These are phyloP conservation scores for Filobasidium floriforme DNA, from an alignment of 768 basidiomycete genomes.

Conservation along the genomic window DNA sequence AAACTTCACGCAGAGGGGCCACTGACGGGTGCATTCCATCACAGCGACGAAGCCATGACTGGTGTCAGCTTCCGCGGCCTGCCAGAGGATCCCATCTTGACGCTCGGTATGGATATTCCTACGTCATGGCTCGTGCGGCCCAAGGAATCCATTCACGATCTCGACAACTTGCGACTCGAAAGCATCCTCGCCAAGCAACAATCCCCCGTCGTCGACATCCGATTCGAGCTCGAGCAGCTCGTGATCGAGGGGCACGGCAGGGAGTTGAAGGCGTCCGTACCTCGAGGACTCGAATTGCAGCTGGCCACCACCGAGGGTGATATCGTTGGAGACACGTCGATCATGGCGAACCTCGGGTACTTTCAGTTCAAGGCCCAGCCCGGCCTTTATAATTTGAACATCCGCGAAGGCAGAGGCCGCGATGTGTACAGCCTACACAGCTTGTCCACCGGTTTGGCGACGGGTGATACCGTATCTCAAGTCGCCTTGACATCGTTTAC, in stretches of 20 bases:
- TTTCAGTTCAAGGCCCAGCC: constrained; percentile 90
- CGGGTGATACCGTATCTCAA: constrained; percentile 36
- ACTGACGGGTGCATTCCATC: constrained; percentile 43
- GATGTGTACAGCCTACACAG: constrained; percentile 77
- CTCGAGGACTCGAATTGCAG: constrained; percentile 85
- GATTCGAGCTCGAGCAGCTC: constrained; percentile 78
- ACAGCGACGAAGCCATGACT: constrained; percentile 52
- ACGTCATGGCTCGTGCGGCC: constrained; percentile 90
- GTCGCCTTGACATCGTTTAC: constrained; percentile 83
- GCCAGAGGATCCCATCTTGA: constrained; percentile 81
- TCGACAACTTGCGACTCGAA: constrained; percentile 89
- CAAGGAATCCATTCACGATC: constrained; percentile 75
- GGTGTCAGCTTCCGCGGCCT: constrained; percentile 62
- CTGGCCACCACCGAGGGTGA: constrained; percentile 50
- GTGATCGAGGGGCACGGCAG: constrained; percentile 92
- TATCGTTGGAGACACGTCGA: constrained; percentile 72
- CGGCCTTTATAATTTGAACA: constrained; percentile 73
- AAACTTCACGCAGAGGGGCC: background rate
- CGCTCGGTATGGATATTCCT: constrained; percentile 85
- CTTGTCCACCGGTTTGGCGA: constrained; percentile 42
- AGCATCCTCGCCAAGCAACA: constrained; percentile 48
- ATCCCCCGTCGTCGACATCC: constrained; percentile 32
- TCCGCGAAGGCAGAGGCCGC: constrained; percentile 70
- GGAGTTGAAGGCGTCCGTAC: constrained; percentile 62
- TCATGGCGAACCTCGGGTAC: constrained; percentile 92